phyloP scores from a whole-genome alignment of 441 rosid genomes.

The Daphne laureola region DNA sequence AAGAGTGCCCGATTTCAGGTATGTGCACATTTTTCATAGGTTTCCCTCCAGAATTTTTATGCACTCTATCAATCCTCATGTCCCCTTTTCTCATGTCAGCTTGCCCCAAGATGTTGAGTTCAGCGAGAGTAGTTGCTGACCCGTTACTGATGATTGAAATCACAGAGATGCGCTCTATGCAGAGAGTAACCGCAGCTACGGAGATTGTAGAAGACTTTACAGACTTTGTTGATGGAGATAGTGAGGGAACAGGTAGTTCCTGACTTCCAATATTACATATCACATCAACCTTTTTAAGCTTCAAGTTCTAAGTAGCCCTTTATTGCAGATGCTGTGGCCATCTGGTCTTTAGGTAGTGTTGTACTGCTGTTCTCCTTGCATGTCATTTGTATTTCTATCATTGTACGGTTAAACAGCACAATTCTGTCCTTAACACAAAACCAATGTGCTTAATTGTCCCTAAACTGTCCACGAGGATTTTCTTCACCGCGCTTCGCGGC shows the following conservation, averaged over 20 bases:
- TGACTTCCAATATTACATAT: too few relatives aligned
- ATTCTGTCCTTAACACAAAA: too few relatives aligned
- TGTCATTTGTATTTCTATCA: too few relatives aligned
- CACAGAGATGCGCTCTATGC: constrained; percentile 47
- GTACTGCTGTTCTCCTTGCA: too few relatives aligned
- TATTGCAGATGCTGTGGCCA: too few relatives aligned
- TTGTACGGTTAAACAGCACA: too few relatives aligned
- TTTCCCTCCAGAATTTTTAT: background rate
- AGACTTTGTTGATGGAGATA: constrained; percentile 26
- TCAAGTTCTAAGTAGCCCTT: too few relatives aligned
- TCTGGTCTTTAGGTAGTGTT: too few relatives aligned
- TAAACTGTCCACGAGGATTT: too few relatives aligned
- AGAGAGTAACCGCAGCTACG: constrained; percentile 27
- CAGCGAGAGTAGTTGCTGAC: constrained; percentile 49
- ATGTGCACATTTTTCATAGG: constrained; percentile 7
- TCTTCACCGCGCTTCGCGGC: too few relatives aligned
- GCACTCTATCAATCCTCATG: constrained; percentile 3
- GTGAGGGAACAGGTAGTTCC: constrained; percentile 6
- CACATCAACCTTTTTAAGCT: too few relatives aligned
- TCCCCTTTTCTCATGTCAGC: constrained; percentile 30
- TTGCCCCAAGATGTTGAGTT: constrained; percentile 55
- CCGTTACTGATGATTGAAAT: constrained; percentile 57
- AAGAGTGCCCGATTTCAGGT: constrained; percentile 77
- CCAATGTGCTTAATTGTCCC: too few relatives aligned
- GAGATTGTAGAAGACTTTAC: constrained; percentile 78